Evolutionary conservation across 148 eudicot species (phyloP), one percentile per base, ranked within the genome.

Genomic region (Agrostemma githago): DNA sequence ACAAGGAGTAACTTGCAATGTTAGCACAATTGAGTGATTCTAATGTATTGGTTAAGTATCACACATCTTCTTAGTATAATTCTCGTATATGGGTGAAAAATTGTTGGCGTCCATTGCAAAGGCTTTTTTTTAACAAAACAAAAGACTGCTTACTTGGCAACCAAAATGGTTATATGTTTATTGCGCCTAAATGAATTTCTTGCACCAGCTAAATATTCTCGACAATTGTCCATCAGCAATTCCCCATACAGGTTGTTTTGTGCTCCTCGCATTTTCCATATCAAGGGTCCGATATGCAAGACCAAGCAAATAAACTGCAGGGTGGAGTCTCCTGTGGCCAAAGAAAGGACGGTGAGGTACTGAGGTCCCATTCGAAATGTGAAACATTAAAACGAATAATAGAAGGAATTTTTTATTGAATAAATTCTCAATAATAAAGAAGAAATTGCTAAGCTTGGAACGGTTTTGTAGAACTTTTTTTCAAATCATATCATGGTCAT

Each of bases 271-370:
- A 60, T 85, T 86, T 84, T 92, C 98, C 73, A 87, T 85, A 80
- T 91, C 97, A 63, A 94, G 85, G 71, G 96, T 94, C 80, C 98
- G 82, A 81, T 94, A 94, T 60, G 96, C 98, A 81, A 94, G 90
- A 75, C 88, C 86, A 70, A 94, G 92, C 88, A 94, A 88, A 82
- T 94, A 94, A 61, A 94, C 76, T 76, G 97, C 97, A 70, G 98
- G 98, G 74, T 94, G 98, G 81, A 94, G 88, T 83, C 96, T 87
- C 88, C 98, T 94, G 89, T 68, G 79, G 37, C 21, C 21, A 76
- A 41, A 19, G 51, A 66, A 65, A 8, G 37, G 4, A 79, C 41
- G 71, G 67, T 79, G 48, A 79, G 71, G 61, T 62, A 40, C 48
- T 79, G 48, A 79, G 71, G 61, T 62, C 53, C 48, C 62, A 3